Percentiles rank a stretch among this genome's conserved stretches.
These are phyloP conservation scores for Claviceps paspali DNA, from an alignment of 2,329 filamentous ascomycete species.

Conservation along the genomic window DNA sequence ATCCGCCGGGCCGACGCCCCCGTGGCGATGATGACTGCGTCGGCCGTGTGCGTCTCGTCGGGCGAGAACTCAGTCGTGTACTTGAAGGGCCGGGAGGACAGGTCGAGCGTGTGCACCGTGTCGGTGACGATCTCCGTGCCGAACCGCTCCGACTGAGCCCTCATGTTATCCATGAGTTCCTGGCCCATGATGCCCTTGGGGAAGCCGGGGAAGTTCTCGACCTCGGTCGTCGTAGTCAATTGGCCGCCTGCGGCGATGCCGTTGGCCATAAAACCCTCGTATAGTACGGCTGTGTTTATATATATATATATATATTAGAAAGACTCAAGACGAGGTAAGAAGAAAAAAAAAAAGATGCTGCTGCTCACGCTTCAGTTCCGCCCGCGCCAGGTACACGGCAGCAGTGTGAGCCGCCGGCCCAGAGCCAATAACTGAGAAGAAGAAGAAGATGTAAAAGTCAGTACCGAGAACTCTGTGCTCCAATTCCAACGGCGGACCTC, in stretches of 20 bases:
- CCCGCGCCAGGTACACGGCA: constrained; percentile 87
- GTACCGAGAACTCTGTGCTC: too few relatives aligned
- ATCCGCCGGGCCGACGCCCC: constrained; percentile 83
- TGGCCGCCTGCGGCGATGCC: constrained; percentile 93
- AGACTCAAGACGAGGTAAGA: background rate
- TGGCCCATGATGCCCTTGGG: constrained; percentile 73
- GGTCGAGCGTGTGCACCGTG: constrained; percentile 78
- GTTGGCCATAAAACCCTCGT: constrained; percentile 96
- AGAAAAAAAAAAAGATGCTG: constrained; percentile 11
- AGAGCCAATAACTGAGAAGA: constrained; percentile 69
- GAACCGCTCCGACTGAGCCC: constrained; percentile 76
- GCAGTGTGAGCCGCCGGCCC: constrained; percentile 96
- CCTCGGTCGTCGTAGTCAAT: constrained; percentile 93
- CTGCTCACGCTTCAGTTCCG: constrained; percentile 66
- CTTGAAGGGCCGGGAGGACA: constrained; percentile 74
- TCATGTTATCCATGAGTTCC: constrained; percentile 93
- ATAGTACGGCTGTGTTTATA: constrained; percentile 58
- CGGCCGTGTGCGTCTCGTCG: constrained; percentile 71
- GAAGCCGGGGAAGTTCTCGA: constrained; percentile 97
- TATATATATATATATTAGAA: too few relatives aligned
- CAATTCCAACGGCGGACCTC: too few relatives aligned
- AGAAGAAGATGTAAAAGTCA: constrained; percentile 2
- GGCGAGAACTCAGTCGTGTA: constrained; percentile 86
- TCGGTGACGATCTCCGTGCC: constrained; percentile 88
- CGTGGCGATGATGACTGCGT: constrained; percentile 86